These are phyloP conservation scores for Gillenia trifoliata DNA, from an alignment of 306 rosid genomes.

Conservation along the genomic window DNA sequence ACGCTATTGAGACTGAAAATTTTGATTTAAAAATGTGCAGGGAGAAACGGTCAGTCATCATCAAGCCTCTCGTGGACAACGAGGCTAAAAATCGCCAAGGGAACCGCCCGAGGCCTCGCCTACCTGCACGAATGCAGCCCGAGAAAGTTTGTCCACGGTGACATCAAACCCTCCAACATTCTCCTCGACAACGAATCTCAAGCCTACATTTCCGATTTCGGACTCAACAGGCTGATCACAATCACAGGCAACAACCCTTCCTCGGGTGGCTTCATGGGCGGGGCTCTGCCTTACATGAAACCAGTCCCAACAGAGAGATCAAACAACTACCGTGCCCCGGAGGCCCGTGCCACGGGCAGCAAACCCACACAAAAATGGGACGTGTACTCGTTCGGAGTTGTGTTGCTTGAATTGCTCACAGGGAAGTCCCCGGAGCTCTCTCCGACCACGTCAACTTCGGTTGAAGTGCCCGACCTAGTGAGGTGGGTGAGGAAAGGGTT, in stretches of 20 bases:
- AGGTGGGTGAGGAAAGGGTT: conserved; percentile 93
- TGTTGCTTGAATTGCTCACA: conserved; percentile 77
- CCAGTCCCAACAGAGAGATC: conserved; percentile 61
- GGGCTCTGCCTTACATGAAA: conserved; percentile 76
- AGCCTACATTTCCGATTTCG: conserved; percentile 80
- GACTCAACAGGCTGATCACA: conserved; percentile 69
- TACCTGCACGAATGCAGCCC: conserved; percentile 99
- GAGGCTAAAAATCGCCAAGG: conserved; percentile 68
- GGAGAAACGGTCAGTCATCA: conserved; percentile 74
- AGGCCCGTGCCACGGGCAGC: conserved; percentile 60
- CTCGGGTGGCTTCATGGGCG: conserved; percentile 85
- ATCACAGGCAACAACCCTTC: conserved; percentile 94
- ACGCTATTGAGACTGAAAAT: not conserved
- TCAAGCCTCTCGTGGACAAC: conserved; percentile 75
- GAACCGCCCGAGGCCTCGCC: conserved; percentile 89
- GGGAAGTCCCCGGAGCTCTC: conserved; percentile 93
- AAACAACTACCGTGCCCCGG: conserved; percentile 82
- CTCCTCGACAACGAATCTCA: conserved; percentile 77
- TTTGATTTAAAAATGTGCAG: conserved; percentile 25
- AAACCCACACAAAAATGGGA: conserved; percentile 94
- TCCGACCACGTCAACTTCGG: conserved; percentile 78
- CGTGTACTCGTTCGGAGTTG: conserved; percentile 82
- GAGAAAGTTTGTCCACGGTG: conserved; percentile 90
- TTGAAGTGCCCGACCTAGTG: conserved; percentile 73
- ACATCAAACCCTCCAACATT: conserved; percentile 90